Evolutionary conservation across 108 stramenopile genomes (phyloP).

Genomic region (Cylindrotheca closterium): DNA sequence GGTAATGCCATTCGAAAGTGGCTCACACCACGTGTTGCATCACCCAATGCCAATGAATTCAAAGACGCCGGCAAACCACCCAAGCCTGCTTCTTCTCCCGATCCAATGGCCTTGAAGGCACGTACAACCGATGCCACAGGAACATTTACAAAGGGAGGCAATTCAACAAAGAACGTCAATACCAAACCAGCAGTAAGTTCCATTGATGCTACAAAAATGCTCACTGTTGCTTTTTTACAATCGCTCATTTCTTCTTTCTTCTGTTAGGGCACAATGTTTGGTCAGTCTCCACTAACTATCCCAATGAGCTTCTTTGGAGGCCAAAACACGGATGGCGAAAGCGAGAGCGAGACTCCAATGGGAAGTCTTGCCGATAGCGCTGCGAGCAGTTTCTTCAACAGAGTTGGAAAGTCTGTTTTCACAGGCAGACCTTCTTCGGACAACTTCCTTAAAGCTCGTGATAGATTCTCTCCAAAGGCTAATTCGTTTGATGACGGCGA

Average conservation of each 20-base stretch:
- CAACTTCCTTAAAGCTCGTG: neutral
- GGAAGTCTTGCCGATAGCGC: slow-evolving; percentile 28
- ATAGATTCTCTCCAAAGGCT: neutral
- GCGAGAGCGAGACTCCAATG: slow-evolving; percentile 16
- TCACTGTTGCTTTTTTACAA: neutral
- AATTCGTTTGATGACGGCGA: neutral
- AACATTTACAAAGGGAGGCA: too few relatives aligned
- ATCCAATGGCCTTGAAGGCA: neutral
- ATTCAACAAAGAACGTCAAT: neutral
- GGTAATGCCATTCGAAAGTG: neutral
- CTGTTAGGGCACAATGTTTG: neutral
- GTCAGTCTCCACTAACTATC: slow-evolving; percentile 16
- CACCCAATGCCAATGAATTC: neutral
- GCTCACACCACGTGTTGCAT: neutral
- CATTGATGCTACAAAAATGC: neutral
- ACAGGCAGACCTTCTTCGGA: slow-evolving; percentile 8
- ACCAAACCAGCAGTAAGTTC: neutral
- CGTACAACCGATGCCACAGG: neutral
- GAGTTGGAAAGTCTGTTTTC: slow-evolving; percentile 9
- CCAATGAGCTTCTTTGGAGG: slow-evolving; percentile 31
- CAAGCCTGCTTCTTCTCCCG: neutral
- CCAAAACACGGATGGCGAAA: neutral
- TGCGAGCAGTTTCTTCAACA: slow-evolving; percentile 31
- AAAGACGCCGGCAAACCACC: neutral
- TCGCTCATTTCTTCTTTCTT: neutral